Base-by-base conservation (phyloP, 2,329 filamentous ascomycete species). In the Phyllachora maydis region DNA sequence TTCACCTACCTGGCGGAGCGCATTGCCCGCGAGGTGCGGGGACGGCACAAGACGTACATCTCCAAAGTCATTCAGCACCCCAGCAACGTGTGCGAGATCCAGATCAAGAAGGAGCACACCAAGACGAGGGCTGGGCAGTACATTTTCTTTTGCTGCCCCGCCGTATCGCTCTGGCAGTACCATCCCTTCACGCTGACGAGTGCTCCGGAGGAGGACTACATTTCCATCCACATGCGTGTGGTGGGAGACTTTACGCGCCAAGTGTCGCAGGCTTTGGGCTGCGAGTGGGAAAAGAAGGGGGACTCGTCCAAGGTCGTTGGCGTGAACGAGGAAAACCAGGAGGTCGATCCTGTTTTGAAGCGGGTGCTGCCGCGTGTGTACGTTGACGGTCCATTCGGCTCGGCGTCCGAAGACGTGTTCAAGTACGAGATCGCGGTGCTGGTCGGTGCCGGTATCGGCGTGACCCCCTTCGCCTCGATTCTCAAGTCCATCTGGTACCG, bases 401-500 rank as follows among this genome's bases (percentile, higher is more conserved):
- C 74, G 11, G 77, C 77, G 1, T 85, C 79, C 0, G 77, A 88
- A 41, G 78, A 88, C 37, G 78, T 90, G 21, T 88, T 88, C 59
- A 88, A 83, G 49, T 83, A 81, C 44, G 77, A 85, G 49, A 60
- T 79, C 18, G 65, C 76, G 5, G 56, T 83, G 14, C 62, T 85
- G n/a, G 72, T 76, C 28, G 77, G 77, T 29, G 78, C 76, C 1
- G 77, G 77, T 45, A 85, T 85, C 32, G 77, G 77, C 33, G 76
- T 83, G 8, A 85, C 77, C n/a, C 77, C 77, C 1, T 85, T 82
- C 49, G 77, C 77, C 8, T 81, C 75, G 0, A 83, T 85, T 36
- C 60, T 85, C 40, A 90, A 90, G 57, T 82, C 74, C 25, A 85
- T 90, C 49, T 90, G 79, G 79, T 90, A 88, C 55, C 68, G 78